Conservation (phyloP, 176 grass and related monocot genomes). For the Raddia guianensis region DNA sequence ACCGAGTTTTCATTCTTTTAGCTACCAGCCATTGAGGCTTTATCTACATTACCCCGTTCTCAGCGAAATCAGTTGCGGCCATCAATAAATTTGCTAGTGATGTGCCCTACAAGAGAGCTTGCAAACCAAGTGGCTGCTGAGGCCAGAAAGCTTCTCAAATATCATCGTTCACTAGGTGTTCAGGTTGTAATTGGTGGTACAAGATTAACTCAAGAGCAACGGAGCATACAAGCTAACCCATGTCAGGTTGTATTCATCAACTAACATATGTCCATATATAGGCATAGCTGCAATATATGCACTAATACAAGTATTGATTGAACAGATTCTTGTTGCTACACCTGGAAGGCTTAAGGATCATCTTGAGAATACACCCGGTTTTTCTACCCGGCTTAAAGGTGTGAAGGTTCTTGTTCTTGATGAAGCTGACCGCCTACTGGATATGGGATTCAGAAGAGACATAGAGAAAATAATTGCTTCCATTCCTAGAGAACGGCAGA, state of each 20-base stretch:
- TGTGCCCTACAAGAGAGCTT: conserved; percentile 88
- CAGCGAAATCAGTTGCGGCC: background rate
- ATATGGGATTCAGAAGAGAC: conserved; percentile 96
- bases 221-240: conserved; percentile 70
- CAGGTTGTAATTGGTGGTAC: conserved; percentile 97
- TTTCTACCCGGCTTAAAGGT: conserved; percentile 71
- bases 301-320: conserved; percentile 26
- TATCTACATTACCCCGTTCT: conserved; percentile 65
- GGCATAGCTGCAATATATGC: background rate
- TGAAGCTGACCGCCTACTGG: conserved; percentile 92
- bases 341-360: conserved; percentile 94
- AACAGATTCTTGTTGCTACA: conserved; percentile 92
- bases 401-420: conserved; percentile 94
- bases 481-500: conserved; percentile 88
- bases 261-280: conserved; percentile 21
- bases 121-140: conserved; percentile 86
- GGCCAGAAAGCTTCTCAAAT: conserved; percentile 92
- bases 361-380: conserved; percentile 91
- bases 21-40: conserved; percentile 91
- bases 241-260: conserved; percentile 73
- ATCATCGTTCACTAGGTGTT: conserved; percentile 70
- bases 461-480: conserved; percentile 87
- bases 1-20: conserved; percentile 47
- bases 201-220: conserved; percentile 70
- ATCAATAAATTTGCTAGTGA: conserved; percentile 91